phyloP scores from a whole-genome alignment of 345 rosid genomes.

The Hypericum androsaemum region DNA sequence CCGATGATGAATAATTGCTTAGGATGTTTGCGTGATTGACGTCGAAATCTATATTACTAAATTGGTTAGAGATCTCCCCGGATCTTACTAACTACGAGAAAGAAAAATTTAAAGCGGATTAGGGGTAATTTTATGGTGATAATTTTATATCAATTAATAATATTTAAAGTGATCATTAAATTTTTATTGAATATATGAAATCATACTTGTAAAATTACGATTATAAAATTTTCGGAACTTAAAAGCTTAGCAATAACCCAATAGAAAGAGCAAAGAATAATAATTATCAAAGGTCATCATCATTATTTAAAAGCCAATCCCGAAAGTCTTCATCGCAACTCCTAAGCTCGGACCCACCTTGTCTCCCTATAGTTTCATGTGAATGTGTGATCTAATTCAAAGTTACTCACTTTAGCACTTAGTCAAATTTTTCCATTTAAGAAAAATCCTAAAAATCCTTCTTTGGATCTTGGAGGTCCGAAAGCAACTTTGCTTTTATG shows the following conservation, averaged over 20 bases:
- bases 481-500: conserved; percentile 23
- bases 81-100: conserved; percentile 64
- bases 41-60: conserved; percentile 37
- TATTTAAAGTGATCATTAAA: no score
- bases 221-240: no score
- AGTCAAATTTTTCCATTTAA: conserved; percentile 27
- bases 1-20: conserved; percentile 36
- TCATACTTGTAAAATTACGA: no score
- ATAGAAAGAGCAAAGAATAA: background rate
- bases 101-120: background rate
- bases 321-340: conserved; percentile 59
- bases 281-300: background rate
- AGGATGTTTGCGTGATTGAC: conserved; percentile 86
- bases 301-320: conserved; percentile 20
- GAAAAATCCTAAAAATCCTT: conserved; percentile 6
- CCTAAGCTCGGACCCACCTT: conserved; percentile 46
- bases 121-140: no score
- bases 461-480: conserved; percentile 5
- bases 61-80: conserved; percentile 41
- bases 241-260: conserved; percentile 18
- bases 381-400: conserved; percentile 20
- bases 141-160: no score
- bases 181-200: no score
- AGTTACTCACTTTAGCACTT: conserved; percentile 11
- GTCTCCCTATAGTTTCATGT: conserved; percentile 26